phyloP scores from a whole-genome alignment of 495 filamentous ascomycete species.

The Penicillium simplicissimum region DNA sequence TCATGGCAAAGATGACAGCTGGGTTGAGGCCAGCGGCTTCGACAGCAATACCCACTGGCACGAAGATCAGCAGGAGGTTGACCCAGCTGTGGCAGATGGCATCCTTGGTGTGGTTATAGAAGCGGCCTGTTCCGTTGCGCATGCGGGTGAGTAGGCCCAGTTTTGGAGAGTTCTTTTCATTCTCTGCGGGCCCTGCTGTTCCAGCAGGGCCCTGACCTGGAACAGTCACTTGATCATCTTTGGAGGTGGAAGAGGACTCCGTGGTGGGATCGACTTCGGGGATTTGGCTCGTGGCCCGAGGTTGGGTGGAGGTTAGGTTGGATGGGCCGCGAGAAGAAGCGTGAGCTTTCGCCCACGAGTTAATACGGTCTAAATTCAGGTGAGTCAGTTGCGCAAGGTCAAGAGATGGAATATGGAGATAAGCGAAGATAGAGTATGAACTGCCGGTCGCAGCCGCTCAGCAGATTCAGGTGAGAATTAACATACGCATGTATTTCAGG shows the following conservation, averaged over 20 bases:
- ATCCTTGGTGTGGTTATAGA: slow-evolving; percentile 40
- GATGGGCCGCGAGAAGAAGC: slow-evolving; percentile 29
- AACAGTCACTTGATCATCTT: slow-evolving; percentile 44
- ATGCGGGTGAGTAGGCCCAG: slow-evolving; percentile 33
- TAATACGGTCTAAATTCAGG: slow-evolving; percentile 42
- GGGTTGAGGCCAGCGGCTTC: slow-evolving; percentile 51
- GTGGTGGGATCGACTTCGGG: slow-evolving; percentile 8
- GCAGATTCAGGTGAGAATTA: neutral
- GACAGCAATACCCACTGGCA: slow-evolving; percentile 73
- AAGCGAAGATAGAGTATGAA: neutral
- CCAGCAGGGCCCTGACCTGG: slow-evolving; percentile 19
- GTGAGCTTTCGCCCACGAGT: slow-evolving; percentile 55
- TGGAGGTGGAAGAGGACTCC: slow-evolving; percentile 1
- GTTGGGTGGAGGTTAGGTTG: slow-evolving; percentile 8
- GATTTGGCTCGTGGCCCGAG: slow-evolving; percentile 13
- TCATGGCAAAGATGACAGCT: slow-evolving; percentile 70
- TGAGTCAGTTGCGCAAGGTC: slow-evolving; percentile 16
- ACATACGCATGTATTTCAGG: slow-evolving; percentile 49
- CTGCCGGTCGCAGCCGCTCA: neutral
- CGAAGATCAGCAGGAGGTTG: slow-evolving; percentile 77
- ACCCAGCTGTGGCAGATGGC: slow-evolving; percentile 63
- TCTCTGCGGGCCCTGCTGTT: slow-evolving; percentile 23
- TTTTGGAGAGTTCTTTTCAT: slow-evolving; percentile 25
- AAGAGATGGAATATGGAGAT: neutral
- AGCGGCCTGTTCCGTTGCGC: slow-evolving; percentile 38